A percentile compares a stretch with the other conserved stretches of the same genome.
These are phyloP conservation scores for Coemansia sp. DNA, from an alignment of 371 early-diverging fungal genomes.

Conservation along the genomic window DNA sequence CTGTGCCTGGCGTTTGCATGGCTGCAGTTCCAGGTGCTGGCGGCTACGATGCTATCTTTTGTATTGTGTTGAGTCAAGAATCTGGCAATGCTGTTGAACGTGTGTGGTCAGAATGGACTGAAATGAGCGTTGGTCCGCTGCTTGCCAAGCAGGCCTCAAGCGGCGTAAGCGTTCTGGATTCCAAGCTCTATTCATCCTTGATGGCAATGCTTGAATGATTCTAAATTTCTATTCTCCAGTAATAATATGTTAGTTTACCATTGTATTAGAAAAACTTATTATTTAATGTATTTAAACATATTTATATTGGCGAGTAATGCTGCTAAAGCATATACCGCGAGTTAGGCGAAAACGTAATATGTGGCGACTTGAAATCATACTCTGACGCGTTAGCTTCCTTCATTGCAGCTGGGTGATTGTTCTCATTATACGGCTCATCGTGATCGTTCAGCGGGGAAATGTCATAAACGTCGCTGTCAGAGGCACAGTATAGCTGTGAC, in stretches of 20 bases:
- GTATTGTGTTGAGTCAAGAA: conserved; percentile 60
- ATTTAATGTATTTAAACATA: background rate
- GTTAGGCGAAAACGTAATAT: conserved; percentile 4
- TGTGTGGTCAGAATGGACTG: conserved; percentile 72
- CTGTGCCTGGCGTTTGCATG: conserved; percentile 76
- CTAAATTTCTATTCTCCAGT: too few species aligned
- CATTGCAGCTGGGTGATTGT: background rate
- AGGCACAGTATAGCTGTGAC: conserved; percentile 26
- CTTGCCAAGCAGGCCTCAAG: conserved; percentile 60
- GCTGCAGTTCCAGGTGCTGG: conserved; percentile 97
- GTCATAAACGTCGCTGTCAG: conserved; percentile 22
- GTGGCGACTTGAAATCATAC: conserved; percentile 10
- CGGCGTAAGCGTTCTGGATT: conserved; percentile 51
- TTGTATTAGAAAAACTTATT: background rate
- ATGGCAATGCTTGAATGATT: background rate
- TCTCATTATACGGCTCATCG: conserved; percentile 13
- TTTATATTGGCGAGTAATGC: background rate
- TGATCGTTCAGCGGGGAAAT: conserved; percentile 7
- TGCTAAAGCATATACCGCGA: conserved; percentile 7
- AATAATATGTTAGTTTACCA: too few species aligned
- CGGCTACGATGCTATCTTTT: conserved; percentile 95
- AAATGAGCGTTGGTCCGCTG: conserved; percentile 74
- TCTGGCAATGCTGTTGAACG: conserved; percentile 55
- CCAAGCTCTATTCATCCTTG: conserved; percentile 3
- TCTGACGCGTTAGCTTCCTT: background rate